Base-by-base conservation (phyloP, 2,329 filamentous ascomycete species). In the Emmonsiellopsis sp. region DNA sequence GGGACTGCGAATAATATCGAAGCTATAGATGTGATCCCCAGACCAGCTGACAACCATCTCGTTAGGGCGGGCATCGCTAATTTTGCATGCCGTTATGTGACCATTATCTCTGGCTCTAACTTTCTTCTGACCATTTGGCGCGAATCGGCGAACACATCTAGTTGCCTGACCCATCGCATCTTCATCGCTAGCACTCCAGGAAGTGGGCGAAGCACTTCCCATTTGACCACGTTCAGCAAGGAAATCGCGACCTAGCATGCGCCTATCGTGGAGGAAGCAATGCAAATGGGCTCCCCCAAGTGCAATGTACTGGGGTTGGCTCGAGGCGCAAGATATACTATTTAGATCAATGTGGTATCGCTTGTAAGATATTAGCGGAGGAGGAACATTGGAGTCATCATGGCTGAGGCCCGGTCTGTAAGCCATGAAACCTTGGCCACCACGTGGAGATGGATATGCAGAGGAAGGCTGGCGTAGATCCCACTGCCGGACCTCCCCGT, bases 41-140 rank as follows among this genome's bases (percentile, higher is more conserved):
- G 81, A 85, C 83, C 83, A 86, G 60, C 82, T 85, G 20, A 81
- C 83, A 11, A 86, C 68, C 61, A 86, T 78, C 61, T 86, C 83
- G 57, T 86, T 83, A 0, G 83, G 84, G 55, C 83, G 78, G 7
- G 80, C 81, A 67, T 86, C 81, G 59, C 82, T 85, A 61, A 86
- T 86, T 67, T 85, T 86, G 67, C 82, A 85, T 13, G 83, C 82
- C 2, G 83, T 86, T 61, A 86, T 86, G 60, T 86, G 82, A 4
- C 82, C 80, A 56, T 78, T 78, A 52, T 83, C 79, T 13, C 64
- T 61, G n/a, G 61, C 53, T 31, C 59, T 66, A 54, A 70, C 72
- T 44, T 72, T 71, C 53, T 71, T 71, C 65, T 80, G 76, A n/a
- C 82, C 80, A 55, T 77, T 71, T 1, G 83, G 83, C 10, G 82